Conservation (phyloP, 495 filamentous ascomycete species). For the Sphaerosporella brunnea region DNA sequence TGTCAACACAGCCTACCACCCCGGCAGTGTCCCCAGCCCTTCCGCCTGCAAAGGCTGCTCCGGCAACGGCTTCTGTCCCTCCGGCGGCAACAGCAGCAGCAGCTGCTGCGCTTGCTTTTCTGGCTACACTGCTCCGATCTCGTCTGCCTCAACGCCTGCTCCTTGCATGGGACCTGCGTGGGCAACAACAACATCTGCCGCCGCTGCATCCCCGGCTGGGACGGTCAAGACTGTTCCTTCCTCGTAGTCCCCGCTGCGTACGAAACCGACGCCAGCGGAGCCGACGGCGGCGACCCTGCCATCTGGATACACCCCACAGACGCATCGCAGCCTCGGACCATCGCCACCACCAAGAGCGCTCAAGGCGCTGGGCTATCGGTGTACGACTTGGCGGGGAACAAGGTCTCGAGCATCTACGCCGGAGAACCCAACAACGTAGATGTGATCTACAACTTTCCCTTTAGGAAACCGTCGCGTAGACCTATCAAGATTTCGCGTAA, state of each 20-base stretch:
- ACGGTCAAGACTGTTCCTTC: slow-evolving; percentile 26
- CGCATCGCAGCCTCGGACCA: slow-evolving; percentile 21
- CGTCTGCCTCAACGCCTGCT: neutral
- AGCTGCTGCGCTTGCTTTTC: neutral
- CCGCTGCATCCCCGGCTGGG: slow-evolving; percentile 25
- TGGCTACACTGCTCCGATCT: neutral
- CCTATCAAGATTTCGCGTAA: slow-evolving; percentile 26
- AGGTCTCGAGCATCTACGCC: slow-evolving; percentile 20
- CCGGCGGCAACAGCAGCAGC: neutral
- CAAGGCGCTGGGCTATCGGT: slow-evolving; percentile 24
- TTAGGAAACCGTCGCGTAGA: slow-evolving; percentile 5
- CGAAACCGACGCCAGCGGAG: slow-evolving; percentile 26
- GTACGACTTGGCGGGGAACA: slow-evolving; percentile 26
- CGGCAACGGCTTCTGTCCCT: neutral
- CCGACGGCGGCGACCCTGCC: slow-evolving; percentile 28
- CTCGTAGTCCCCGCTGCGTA: slow-evolving; percentile 22
- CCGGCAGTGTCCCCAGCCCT: no score
- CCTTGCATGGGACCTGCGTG: neutral
- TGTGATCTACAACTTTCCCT: slow-evolving; percentile 26
- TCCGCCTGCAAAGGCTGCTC: no score
- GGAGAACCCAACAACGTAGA: slow-evolving; percentile 29
- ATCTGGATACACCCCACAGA: slow-evolving; percentile 27
- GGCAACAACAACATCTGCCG: slow-evolving; percentile 9
- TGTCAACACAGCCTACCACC: no score
- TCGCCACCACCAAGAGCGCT: slow-evolving; percentile 27